Evolutionary conservation across 805 yeast species (phyloP).

Genomic region (Hanseniaspora thailandica): DNA sequence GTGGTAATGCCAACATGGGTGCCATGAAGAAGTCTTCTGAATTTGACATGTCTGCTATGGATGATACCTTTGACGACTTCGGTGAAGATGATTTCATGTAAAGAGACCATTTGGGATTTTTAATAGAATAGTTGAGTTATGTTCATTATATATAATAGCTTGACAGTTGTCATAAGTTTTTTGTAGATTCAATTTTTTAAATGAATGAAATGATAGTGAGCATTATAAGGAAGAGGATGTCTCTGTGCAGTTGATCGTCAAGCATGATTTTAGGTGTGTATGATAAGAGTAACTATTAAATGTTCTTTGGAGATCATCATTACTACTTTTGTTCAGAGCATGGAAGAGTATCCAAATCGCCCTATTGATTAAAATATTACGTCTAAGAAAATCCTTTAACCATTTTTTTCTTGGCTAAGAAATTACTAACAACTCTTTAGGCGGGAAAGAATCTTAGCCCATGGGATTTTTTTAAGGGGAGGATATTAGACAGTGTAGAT

Average conservation of each 20-base stretch:
- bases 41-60: conserved; percentile 42
- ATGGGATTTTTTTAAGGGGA: not conserved
- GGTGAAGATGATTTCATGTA: conserved; percentile 80
- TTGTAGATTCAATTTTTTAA: not conserved
- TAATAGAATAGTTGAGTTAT: not conserved
- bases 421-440: not conserved
- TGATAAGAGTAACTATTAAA: not conserved
- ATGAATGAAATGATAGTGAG: not conserved
- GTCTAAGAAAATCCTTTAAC: not conserved
- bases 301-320: not conserved
- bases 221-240: not conserved
- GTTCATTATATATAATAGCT: too few relatives aligned
- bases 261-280: not conserved
- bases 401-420: not conserved
- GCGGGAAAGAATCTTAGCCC: too few relatives aligned
- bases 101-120: conserved; percentile 8
- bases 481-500: not conserved
- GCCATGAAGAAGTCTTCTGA: conserved; percentile 54
- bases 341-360: too few relatives aligned
- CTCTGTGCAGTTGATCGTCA: not conserved
- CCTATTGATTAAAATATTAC: not conserved
- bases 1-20: conserved; percentile 55
- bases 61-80: conserved; percentile 42
- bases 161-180: not conserved
- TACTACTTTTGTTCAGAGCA: too few relatives aligned